These are phyloP conservation scores for Isoetes engelmannii DNA, from an alignment of 83 land plant genomes.

Conservation along the genomic window DNA sequence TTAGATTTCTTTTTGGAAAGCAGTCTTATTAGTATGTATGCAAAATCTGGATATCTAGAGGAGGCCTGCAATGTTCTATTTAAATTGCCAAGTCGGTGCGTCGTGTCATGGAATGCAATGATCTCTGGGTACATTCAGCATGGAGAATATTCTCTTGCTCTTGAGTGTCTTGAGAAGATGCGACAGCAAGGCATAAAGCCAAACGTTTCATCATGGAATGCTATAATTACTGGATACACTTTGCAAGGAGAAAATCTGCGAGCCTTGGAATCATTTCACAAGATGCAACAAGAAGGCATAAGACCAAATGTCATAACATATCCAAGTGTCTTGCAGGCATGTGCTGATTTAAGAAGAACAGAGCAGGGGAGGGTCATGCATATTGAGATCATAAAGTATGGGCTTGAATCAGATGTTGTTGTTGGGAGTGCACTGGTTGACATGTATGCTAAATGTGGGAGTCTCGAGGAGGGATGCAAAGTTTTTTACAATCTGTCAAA, in stretches of 20 bases:
- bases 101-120: slow-evolving; percentile 52
- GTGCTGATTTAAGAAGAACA: too few species aligned
- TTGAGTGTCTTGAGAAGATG: slow-evolving; percentile 39
- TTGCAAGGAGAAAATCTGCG: too few species aligned
- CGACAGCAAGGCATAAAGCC: slow-evolving; percentile 19
- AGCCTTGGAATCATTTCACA: too few species aligned
- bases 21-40: slow-evolving; percentile 39
- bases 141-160: slow-evolving; percentile 35
- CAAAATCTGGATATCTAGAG: slow-evolving; percentile 33
- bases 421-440: not conserved
- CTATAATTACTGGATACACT: not conserved
- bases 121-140: slow-evolving; percentile 52
- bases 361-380: too few species aligned
- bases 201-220: not conserved
- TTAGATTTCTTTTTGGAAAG: slow-evolving; percentile 36
- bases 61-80: slow-evolving; percentile 47
- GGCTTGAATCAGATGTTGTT: too few species aligned
- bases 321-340: too few species aligned
- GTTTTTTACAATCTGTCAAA: too few species aligned
- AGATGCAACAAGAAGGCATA: too few species aligned
- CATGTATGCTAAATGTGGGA: slow-evolving; percentile 10
- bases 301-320: too few species aligned
- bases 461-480: too few species aligned
- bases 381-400: too few species aligned
- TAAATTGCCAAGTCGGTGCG: slow-evolving; percentile 26